phyloP scores from a whole-genome alignment of 2,329 filamentous ascomycete species.

The Colletotrichum liriopes region DNA sequence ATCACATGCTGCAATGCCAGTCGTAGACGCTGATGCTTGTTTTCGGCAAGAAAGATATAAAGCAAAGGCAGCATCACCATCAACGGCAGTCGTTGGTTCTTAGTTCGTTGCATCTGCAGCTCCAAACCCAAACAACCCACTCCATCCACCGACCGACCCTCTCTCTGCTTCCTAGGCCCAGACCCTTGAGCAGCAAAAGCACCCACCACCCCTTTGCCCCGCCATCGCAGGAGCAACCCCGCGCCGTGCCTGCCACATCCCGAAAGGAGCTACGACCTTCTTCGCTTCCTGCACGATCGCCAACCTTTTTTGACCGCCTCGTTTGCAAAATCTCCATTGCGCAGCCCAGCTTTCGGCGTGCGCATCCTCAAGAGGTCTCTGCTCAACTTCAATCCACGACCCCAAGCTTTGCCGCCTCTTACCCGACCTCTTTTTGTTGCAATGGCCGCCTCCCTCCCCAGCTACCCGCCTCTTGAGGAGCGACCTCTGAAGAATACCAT shows the following conservation, averaged over 20 bases:
- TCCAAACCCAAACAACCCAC: constrained; percentile 1
- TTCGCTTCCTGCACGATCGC: constrained; percentile 13
- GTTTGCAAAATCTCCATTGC: not conserved
- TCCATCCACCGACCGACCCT: not conserved
- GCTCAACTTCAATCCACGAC: not conserved
- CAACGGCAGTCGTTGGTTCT: not conserved
- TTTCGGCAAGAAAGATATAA: constrained; percentile 1
- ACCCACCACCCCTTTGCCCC: constrained; percentile 33
- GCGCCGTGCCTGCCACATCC: constrained; percentile 38
- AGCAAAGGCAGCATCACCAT: not conserved
- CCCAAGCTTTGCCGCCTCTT: not conserved
- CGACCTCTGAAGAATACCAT: constrained; percentile 95
- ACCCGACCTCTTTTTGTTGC: not conserved
- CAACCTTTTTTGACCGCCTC: constrained; percentile 12
- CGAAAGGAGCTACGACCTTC: constrained; percentile 29
- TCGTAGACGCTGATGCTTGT: not conserved
- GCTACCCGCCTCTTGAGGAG: constrained; percentile 82
- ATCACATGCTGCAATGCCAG: not conserved
- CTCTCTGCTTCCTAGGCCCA: not conserved
- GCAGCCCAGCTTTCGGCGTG: not conserved
- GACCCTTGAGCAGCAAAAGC: constrained; percentile 22
- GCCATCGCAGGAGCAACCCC: constrained; percentile 40
- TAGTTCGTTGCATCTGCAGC: constrained; percentile 13
- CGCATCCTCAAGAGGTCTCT: not conserved
- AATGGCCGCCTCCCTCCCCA: constrained; percentile 48